phyloP scores from a whole-genome alignment of 2,329 filamentous ascomycete genomes.

The Aspergillus phoenicis region DNA sequence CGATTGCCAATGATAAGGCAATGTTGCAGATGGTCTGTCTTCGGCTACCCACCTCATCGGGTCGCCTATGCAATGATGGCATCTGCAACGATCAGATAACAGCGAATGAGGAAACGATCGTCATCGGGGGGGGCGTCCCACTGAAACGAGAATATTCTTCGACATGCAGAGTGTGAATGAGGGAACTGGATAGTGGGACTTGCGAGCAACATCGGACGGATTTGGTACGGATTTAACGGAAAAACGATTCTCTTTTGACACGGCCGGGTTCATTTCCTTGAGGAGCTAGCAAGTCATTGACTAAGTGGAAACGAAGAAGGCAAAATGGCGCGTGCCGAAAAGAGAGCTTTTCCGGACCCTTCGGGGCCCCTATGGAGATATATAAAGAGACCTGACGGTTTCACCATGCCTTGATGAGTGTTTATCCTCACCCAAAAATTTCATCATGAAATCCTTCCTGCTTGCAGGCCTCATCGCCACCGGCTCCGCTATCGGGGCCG shows the following conservation, averaged over 20 bases:
- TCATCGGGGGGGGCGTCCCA: not conserved
- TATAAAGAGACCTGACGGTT: not conserved
- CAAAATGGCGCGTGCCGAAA: not conserved
- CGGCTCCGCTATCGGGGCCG: constrained; percentile 1
- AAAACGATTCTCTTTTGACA: not conserved
- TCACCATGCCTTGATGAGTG: not conserved
- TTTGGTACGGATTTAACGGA: not conserved
- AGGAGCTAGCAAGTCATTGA: not conserved
- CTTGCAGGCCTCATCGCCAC: constrained; percentile 2
- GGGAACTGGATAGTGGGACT: not conserved
- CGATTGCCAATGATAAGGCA: not conserved
- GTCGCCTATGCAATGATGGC: not conserved
- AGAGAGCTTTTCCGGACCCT: not conserved
- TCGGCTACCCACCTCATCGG: not conserved
- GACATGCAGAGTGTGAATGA: not conserved
- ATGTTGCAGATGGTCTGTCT: not conserved
- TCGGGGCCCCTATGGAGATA: not conserved
- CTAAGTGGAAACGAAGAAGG: not conserved
- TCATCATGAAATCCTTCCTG: constrained; percentile 1
- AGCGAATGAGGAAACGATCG: not conserved
- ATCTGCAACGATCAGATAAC: not conserved
- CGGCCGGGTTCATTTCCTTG: not conserved
- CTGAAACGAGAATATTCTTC: not conserved
- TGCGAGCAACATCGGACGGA: constrained; percentile 2
- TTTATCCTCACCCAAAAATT: not conserved